A percentile compares a stretch with the other conserved stretches of the same genome.
Conservation (phyloP, 345 rosid genomes). For the Eutrema heterophyllum region DNA sequence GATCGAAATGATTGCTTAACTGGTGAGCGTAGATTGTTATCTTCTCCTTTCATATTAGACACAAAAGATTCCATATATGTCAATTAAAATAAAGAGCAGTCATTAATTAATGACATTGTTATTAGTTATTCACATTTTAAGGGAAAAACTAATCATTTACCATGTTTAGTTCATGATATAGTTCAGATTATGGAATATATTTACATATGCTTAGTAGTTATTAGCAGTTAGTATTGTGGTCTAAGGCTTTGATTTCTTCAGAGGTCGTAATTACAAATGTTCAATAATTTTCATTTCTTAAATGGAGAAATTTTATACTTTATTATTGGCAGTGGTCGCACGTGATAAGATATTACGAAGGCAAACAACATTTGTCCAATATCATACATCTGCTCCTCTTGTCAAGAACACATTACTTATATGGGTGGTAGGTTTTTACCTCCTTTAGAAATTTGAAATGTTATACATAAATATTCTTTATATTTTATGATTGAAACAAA, state of each 20-base stretch:
- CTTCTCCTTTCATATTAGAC: background rate
- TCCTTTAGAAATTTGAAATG: background rate
- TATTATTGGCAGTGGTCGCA: constrained; percentile 45
- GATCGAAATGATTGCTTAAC: constrained; percentile 52
- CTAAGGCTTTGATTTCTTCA: background rate
- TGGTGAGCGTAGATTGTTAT: constrained; percentile 39
- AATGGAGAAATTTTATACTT: background rate
- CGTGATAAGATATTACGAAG: constrained; percentile 52
- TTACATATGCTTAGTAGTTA: background rate
- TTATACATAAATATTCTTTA: background rate
- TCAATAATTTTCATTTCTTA: background rate
- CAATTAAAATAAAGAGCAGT: background rate
- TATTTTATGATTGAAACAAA: background rate
- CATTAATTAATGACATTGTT: background rate
- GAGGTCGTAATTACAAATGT: background rate
- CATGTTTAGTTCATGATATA: background rate
- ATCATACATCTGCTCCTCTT: constrained; percentile 55
- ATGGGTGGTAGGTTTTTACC: constrained; percentile 61
- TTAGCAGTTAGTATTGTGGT: background rate
- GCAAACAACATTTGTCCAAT: constrained; percentile 78
- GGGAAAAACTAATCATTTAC: background rate
- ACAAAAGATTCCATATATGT: background rate
- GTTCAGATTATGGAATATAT: background rate
- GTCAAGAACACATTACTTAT: constrained; percentile 52
- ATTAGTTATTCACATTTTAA: background rate